Evolutionary conservation across 164 flowering plant species (phyloP).

Genomic region (Vitis rupestris): DNA sequence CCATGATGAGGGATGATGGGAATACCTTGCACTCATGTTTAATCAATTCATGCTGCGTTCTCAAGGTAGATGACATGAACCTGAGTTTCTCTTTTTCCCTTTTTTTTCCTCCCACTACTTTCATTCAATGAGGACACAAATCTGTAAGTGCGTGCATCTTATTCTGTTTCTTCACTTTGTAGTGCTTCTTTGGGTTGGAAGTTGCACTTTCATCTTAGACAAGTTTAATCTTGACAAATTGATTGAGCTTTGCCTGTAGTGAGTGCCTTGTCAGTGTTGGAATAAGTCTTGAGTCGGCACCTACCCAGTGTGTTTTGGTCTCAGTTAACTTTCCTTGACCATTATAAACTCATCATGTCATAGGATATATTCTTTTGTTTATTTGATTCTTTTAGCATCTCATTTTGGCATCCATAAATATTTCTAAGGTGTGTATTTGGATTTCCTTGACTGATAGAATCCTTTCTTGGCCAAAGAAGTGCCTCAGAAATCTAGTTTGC

Average conservation of each 20-base stretch:
- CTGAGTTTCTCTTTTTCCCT: slow-evolving; percentile 23
- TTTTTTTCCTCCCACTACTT: slow-evolving; percentile 16
- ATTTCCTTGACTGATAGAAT: too few species aligned
- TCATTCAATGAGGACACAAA: slow-evolving; percentile 4
- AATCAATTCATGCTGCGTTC: slow-evolving; percentile 63
- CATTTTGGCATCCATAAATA: too few species aligned
- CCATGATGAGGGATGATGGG: slow-evolving; percentile 64
- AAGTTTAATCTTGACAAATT: slow-evolving; percentile 1
- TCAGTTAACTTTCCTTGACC: too few species aligned
- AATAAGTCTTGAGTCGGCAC: too few species aligned
- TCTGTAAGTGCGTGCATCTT: slow-evolving; percentile 6
- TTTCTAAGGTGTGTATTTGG: too few species aligned
- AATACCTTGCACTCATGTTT: slow-evolving; percentile 62
- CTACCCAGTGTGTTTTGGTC: too few species aligned
- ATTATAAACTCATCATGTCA: too few species aligned
- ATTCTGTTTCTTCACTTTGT: slow-evolving; percentile 7
- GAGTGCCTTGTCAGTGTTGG: background rate
- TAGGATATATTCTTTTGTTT: too few species aligned
- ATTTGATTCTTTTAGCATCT: too few species aligned
- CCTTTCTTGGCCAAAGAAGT: too few species aligned
- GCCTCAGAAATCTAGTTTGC: too few species aligned
- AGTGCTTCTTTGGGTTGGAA: background rate
- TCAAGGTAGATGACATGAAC: slow-evolving; percentile 61
- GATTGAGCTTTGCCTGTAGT: background rate
- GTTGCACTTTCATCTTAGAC: background rate